Evolutionary conservation across 2,329 filamentous ascomycete species (phyloP).

Genomic region (Metarhizium guizhouense): DNA sequence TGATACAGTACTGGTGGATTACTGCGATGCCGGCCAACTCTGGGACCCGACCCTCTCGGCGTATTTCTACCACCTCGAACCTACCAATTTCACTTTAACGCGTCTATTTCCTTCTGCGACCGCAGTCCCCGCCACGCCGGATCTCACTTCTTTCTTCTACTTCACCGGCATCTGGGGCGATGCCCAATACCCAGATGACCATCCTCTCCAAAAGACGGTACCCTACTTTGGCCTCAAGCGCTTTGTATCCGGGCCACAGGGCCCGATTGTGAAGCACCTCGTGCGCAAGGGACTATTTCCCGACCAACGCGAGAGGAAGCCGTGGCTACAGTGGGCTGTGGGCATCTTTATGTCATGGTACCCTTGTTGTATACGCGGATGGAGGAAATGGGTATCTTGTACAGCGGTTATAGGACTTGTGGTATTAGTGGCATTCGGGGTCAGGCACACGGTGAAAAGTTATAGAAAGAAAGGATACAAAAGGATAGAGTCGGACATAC

Average conservation of each 20-base stretch:
- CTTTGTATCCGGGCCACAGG: constrained; percentile 17
- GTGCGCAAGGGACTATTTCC: constrained; percentile 18
- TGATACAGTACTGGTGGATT: constrained; percentile 18
- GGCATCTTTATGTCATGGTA: constrained; percentile 17
- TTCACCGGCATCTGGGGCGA: constrained; percentile 22
- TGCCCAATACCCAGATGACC: constrained; percentile 13
- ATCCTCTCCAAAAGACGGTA: constrained; percentile 17
- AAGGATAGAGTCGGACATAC: not conserved
- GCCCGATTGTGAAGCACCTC: constrained; percentile 18
- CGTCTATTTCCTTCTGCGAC: constrained; percentile 2
- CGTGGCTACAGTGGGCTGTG: constrained; percentile 16
- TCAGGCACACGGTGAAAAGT: not conserved
- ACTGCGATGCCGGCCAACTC: constrained; percentile 18
- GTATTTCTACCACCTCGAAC: constrained; percentile 19
- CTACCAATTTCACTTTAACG: constrained; percentile 10
- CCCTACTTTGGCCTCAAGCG: constrained; percentile 19
- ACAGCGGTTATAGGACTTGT: not conserved
- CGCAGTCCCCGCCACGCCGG: constrained; percentile 1
- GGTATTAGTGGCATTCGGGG: not conserved
- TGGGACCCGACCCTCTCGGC: constrained; percentile 22
- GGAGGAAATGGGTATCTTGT: constrained; percentile 17
- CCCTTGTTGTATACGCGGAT: constrained; percentile 19
- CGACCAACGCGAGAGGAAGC: constrained; percentile 10
- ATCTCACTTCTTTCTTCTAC: constrained; percentile 21
- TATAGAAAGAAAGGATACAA: not conserved